Base-by-base conservation (phyloP, 345 rosid species). In the Tarenaya hassleriana region DNA sequence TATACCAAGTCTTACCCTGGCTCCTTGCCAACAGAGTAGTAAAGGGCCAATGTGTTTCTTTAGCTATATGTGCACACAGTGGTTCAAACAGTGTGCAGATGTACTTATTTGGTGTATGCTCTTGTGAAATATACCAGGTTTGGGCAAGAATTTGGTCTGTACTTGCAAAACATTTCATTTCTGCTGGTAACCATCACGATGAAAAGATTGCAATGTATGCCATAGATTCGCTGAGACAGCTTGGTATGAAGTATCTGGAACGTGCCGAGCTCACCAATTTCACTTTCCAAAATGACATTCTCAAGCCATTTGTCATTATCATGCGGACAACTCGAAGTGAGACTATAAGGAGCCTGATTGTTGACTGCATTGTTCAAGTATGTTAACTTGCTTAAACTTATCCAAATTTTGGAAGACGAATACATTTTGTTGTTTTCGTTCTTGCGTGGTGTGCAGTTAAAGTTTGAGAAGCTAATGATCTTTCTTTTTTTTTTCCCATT, bases 61-160 rank as follows among this genome's bases (percentile, higher is more conserved):
- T 41, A 17, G 37, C 58, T 44, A 18, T 34, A 27, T 18, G 27
- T 35, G 14, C 7, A 18, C 42, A 20, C 10, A 0, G 3, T 11
- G 15, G 44, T 13, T 27, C 6, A 2, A 34, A 29, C 10, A 43
- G 4, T 20, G 35, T 52, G 32, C 24, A 37, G 11, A 33, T 10
- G 46, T 49, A 38, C 33, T 46, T 45, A 39, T 16, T 21, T 58
- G 20, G 37, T 55, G 51, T 52, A 52, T 66, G 44, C 37, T 59
- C 41, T 52, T 58, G 37, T 61, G 52, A 50, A 53, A 47, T 55
- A 68, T 65, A 63, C 54, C 77, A 88, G 96, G 96, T 88, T 43
- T 88, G 96, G 96, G 94, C 96, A 58, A 74, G 82, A 77, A 88
- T 88, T 60, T 88, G 96, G 96, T 78, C 72, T 62, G 91, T 88